phyloP scores from a whole-genome alignment of 495 filamentous ascomycete species.

The Penicillium ucsense region DNA sequence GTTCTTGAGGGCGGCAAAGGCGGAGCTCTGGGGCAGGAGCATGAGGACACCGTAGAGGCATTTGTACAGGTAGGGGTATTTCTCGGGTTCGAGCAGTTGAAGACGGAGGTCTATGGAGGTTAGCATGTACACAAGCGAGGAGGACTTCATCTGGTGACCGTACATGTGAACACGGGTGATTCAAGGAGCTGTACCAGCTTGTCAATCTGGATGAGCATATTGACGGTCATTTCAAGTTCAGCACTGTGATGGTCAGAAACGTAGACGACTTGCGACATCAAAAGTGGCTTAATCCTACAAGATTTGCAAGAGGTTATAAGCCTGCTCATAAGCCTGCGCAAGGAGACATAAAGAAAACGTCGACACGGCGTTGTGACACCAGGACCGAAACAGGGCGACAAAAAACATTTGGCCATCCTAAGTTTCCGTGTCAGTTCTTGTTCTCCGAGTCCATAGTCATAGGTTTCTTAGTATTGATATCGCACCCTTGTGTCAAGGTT shows the following conservation, averaged over 20 bases:
- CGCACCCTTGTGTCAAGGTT: slow-evolving; percentile 77
- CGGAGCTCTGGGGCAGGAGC: slow-evolving; percentile 94
- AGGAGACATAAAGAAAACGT: slow-evolving; percentile 94
- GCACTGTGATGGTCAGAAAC: slow-evolving; percentile 52
- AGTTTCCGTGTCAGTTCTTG: slow-evolving; percentile 7
- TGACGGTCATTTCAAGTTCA: slow-evolving; percentile 97
- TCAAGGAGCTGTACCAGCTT: slow-evolving; percentile 97
- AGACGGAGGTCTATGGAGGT: slow-evolving; percentile 69
- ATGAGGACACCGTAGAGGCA: slow-evolving; percentile 96
- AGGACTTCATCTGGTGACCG: slow-evolving; percentile 2
- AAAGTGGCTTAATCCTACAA: slow-evolving; percentile 51
- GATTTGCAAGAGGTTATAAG: slow-evolving; percentile 91
- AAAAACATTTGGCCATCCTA: slow-evolving; percentile 94
- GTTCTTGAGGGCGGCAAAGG: slow-evolving; percentile 95
- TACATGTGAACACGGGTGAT: slow-evolving; percentile 95
- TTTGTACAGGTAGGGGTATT: slow-evolving; percentile 94
- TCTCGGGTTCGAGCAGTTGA: slow-evolving; percentile 95
- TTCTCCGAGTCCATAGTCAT: neutral
- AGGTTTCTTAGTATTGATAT: neutral
- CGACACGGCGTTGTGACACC: slow-evolving; percentile 98
- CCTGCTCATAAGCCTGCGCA: slow-evolving; percentile 97
- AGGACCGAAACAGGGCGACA: slow-evolving; percentile 84
- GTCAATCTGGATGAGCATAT: slow-evolving; percentile 97
- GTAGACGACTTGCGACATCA: neutral
- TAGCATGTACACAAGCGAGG: too few species aligned